Conservation (phyloP, 2,329 filamentous ascomycete genomes). For the Phyllosticta citrichinensis region DNA sequence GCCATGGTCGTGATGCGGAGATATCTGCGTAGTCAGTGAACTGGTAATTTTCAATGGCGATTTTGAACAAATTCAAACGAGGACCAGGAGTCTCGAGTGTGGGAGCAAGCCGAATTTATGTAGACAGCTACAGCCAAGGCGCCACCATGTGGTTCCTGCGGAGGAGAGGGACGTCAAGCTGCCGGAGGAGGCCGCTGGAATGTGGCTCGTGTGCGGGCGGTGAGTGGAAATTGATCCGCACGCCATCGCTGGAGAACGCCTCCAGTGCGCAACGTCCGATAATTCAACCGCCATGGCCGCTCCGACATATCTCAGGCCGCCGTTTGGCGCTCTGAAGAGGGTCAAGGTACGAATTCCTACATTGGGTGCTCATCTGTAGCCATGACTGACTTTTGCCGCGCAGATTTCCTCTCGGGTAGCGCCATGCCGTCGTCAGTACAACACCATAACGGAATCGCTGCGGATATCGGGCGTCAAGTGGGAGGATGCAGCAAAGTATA, state of each 20-base stretch:
- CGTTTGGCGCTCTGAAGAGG: slow-evolving; percentile 34
- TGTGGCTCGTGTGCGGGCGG: slow-evolving; percentile 51
- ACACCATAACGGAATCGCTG: slow-evolving; percentile 4
- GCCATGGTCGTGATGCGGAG: slow-evolving; percentile 12
- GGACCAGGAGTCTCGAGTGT: background rate
- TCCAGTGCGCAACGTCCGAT: background rate
- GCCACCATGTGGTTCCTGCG: background rate
- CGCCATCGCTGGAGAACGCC: background rate
- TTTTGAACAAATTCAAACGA: background rate
- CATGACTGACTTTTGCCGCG: background rate
- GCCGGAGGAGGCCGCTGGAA: background rate
- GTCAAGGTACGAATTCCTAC: slow-evolving; percentile 25
- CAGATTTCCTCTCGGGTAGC: slow-evolving; percentile 1
- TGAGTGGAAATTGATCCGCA: slow-evolving; percentile 60
- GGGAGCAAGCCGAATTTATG: background rate
- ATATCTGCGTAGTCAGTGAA: background rate
- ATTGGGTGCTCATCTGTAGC: background rate
- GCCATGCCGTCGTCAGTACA: slow-evolving; percentile 6
- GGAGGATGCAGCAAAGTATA: background rate
- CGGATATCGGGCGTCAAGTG: slow-evolving; percentile 3
- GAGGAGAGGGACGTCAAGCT: background rate
- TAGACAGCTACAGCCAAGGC: background rate
- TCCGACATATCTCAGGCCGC: slow-evolving; percentile 34
- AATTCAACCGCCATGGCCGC: slow-evolving; percentile 29
- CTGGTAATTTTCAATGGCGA: background rate